Percentiles rank a stretch among this genome's conserved stretches.
These are phyloP conservation scores for Penicillium frequentans DNA, from an alignment of 2,329 filamentous ascomycete species.

Conservation along the genomic window DNA sequence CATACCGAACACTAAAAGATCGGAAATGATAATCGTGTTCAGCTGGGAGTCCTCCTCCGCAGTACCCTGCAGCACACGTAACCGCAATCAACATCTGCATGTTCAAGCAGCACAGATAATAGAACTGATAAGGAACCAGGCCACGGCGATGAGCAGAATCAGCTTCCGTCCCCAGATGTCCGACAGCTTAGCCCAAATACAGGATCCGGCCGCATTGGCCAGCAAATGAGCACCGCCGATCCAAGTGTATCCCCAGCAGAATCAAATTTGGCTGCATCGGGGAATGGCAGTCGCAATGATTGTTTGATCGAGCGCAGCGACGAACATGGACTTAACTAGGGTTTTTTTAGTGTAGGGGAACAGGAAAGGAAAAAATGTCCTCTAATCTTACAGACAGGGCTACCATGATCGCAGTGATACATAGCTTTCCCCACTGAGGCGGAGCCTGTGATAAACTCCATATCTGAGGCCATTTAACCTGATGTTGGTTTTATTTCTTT, in stretches of 20 bases:
- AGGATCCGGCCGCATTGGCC: slow-evolving; percentile 64
- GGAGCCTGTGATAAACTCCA: slow-evolving; percentile 16
- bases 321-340: slow-evolving; percentile 31
- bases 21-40: slow-evolving; percentile 55
- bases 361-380: neutral
- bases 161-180: slow-evolving; percentile 61
- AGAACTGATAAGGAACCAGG: slow-evolving; percentile 51
- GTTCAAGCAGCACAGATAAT: slow-evolving; percentile 50
- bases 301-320: slow-evolving; percentile 46
- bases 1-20: slow-evolving; percentile 52
- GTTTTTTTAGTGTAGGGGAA: slow-evolving; percentile 7
- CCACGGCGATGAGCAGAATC: slow-evolving; percentile 51
- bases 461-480: slow-evolving; percentile 9
- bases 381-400: slow-evolving; percentile 25
- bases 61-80: slow-evolving; percentile 55
- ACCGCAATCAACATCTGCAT: slow-evolving; percentile 57
- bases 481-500: neutral
- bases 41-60: slow-evolving; percentile 55
- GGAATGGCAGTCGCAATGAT: slow-evolving; percentile 64
- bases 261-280: slow-evolving; percentile 57
- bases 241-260: slow-evolving; percentile 73
- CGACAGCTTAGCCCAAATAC: slow-evolving; percentile 67
- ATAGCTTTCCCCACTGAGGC: slow-evolving; percentile 19
- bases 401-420: slow-evolving; percentile 26
- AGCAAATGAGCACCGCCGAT: slow-evolving; percentile 73